Evolutionary conservation across 352 stramenopile species (phyloP).

Genomic region (Phytophthora megakarya): DNA sequence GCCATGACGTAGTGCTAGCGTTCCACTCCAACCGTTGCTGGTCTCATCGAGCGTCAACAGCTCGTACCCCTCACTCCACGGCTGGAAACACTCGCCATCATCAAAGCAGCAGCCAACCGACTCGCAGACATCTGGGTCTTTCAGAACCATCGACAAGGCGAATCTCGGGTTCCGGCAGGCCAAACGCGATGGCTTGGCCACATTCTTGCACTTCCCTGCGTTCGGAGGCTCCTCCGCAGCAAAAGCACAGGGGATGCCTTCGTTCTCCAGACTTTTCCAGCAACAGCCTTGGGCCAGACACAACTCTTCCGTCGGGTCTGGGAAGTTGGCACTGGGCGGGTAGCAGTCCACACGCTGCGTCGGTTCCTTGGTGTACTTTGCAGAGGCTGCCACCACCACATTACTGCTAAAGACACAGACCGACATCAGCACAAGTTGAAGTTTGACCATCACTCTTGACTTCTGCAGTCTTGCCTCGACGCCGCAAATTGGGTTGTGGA

Average conservation of each 20-base stretch:
- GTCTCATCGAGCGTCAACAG: slow-evolving; percentile 67
- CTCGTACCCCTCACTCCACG: slow-evolving; percentile 68
- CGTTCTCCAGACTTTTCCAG: slow-evolving; percentile 71
- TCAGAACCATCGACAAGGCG: slow-evolving; percentile 25
- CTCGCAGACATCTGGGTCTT: slow-evolving; percentile 44
- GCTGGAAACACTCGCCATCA: slow-evolving; percentile 67
- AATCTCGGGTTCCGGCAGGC: slow-evolving; percentile 82
- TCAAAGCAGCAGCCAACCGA: slow-evolving; percentile 81
- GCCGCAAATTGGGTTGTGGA: slow-evolving; percentile 37
- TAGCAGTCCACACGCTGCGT: slow-evolving; percentile 73
- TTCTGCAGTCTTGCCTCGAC: neutral
- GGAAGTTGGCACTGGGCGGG: slow-evolving; percentile 59
- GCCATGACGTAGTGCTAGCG: slow-evolving; percentile 51
- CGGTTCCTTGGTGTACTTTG: slow-evolving; percentile 36
- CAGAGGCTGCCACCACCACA: slow-evolving; percentile 19
- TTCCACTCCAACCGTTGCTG: slow-evolving; percentile 53
- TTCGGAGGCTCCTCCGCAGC: slow-evolving; percentile 30
- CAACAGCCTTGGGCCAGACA: slow-evolving; percentile 86
- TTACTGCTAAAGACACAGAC: slow-evolving; percentile 8
- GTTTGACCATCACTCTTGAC: slow-evolving; percentile 33
- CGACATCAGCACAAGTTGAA: slow-evolving; percentile 22
- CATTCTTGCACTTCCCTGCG: slow-evolving; percentile 31
- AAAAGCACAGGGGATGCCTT: slow-evolving; percentile 70
- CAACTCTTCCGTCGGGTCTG: slow-evolving; percentile 71
- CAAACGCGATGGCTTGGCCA: slow-evolving; percentile 52